phyloP scores from a whole-genome alignment of 169 alveolate genomes.

The Eimeria maxima region DNA sequence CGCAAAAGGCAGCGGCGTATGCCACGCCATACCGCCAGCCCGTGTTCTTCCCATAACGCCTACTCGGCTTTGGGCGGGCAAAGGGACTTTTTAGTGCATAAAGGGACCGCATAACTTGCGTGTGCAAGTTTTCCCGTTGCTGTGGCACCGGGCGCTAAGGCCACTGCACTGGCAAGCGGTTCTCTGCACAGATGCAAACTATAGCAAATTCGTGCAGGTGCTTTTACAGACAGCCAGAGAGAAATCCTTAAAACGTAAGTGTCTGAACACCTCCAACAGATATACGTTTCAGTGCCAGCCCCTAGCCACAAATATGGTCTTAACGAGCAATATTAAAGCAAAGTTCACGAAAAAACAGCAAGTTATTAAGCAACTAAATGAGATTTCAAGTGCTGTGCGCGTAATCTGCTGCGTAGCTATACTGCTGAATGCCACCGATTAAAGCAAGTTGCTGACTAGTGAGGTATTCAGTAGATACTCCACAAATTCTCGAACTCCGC shows the following conservation, averaged over 20 bases:
- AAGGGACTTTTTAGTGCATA: slow-evolving; percentile 54
- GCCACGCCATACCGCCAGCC: background rate
- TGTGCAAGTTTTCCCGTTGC: background rate
- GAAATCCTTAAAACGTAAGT: background rate
- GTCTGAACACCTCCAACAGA: background rate
- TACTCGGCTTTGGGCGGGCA: slow-evolving; percentile 30
- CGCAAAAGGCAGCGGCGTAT: background rate
- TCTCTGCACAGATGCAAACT: slow-evolving; percentile 9
- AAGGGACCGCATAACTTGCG: slow-evolving; percentile 9
- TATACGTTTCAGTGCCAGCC: background rate
- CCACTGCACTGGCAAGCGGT: background rate
- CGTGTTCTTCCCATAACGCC: slow-evolving; percentile 6
- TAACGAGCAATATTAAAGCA: background rate
- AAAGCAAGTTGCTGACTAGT: background rate
- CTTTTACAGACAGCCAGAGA: slow-evolving; percentile 1
- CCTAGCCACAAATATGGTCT: background rate
- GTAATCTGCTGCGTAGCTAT: background rate
- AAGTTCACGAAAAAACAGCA: slow-evolving; percentile 3
- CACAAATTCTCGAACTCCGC: slow-evolving; percentile 78
- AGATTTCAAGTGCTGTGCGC: background rate
- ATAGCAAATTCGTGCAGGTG: slow-evolving; percentile 6
- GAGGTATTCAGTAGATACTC: slow-evolving; percentile 30
- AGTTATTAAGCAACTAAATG: background rate
- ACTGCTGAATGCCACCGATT: background rate
- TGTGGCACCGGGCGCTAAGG: background rate